phyloP scores from a whole-genome alignment of 805 yeast genomes.

The Kazachstania kunashirensis region DNA sequence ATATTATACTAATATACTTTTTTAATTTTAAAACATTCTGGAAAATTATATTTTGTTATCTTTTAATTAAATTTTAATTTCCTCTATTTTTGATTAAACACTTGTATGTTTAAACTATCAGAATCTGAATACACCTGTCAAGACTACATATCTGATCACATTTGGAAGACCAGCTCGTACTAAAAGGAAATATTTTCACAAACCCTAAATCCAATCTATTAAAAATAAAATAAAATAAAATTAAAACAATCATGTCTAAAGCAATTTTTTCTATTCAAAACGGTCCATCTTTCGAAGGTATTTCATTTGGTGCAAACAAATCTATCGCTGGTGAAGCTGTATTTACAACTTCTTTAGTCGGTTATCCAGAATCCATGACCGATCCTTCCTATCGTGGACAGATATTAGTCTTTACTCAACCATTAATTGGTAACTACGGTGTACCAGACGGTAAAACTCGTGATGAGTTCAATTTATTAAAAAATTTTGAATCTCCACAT shows the following conservation, averaged over 20 bases:
- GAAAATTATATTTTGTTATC: no score
- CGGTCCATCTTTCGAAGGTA: slow-evolving; percentile 89
- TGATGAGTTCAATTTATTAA: slow-evolving; percentile 78
- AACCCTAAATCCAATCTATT: slow-evolving; percentile 3
- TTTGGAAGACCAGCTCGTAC: slow-evolving; percentile 42
- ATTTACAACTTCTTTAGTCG: slow-evolving; percentile 94
- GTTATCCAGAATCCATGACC: slow-evolving; percentile 98
- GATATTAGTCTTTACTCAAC: slow-evolving; percentile 93
- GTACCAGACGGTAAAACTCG: slow-evolving; percentile 78
- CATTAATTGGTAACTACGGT: slow-evolving; percentile 95
- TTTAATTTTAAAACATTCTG: no score
- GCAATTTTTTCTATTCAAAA: slow-evolving; percentile 87
- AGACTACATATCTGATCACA: slow-evolving; percentile 43
- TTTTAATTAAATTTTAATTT: not conserved
- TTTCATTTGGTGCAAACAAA: slow-evolving; percentile 90
- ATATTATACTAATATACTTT: no score
- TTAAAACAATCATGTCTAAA: slow-evolving; percentile 36
- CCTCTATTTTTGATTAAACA: slow-evolving; percentile 3
- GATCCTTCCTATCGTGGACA: slow-evolving; percentile 98
- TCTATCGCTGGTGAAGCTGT: slow-evolving; percentile 96
- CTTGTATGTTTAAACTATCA: slow-evolving; percentile 27
- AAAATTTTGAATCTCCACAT: slow-evolving; percentile 83
- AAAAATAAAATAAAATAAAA: slow-evolving; percentile 10
- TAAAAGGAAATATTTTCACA: slow-evolving; percentile 13
- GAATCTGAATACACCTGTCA: slow-evolving; percentile 33